Percentiles rank a stretch among this genome's conserved stretches.
phyloP scores from a whole-genome alignment of 2,329 filamentous ascomycete genomes.

The Pseudocercospora crystallina region DNA sequence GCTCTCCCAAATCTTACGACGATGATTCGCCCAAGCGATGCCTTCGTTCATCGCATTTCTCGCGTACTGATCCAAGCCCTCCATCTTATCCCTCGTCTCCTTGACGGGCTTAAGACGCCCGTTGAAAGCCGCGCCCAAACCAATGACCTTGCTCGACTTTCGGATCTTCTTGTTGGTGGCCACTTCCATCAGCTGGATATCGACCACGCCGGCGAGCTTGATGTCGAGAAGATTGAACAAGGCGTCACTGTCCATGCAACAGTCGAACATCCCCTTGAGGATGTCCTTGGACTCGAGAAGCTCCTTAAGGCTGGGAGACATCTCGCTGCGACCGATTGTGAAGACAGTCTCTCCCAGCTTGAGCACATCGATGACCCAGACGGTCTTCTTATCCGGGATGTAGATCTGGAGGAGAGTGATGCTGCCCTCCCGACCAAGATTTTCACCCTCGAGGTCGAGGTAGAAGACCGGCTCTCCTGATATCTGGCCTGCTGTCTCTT shows the following conservation, averaged over 20 bases:
- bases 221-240: slow-evolving; percentile 2
- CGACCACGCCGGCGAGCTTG: slow-evolving; percentile 3
- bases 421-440: slow-evolving; percentile 6
- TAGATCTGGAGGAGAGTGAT: slow-evolving; percentile 8
- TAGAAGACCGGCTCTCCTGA: slow-evolving; percentile 6
- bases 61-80: too few species aligned
- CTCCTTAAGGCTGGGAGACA: neutral
- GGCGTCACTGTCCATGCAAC: slow-evolving; percentile 9
- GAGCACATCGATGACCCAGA: slow-evolving; percentile 3
- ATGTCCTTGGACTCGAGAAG: neutral
- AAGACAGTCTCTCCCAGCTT: neutral
- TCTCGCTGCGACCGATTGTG: neutral
- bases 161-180: slow-evolving; percentile 6
- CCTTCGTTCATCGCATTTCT: too few species aligned
- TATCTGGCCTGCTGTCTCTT: too few species aligned
- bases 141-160: too few species aligned
- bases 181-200: slow-evolving; percentile 6
- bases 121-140: too few species aligned
- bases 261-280: slow-evolving; percentile 9
- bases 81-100: too few species aligned
- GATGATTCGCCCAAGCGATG: too few species aligned
- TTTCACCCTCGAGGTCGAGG: slow-evolving; percentile 9
- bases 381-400: neutral
- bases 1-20: too few species aligned
- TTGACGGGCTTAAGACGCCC: too few species aligned